Conservation (phyloP, 1,284 basidiomycete species). For the Blastosporella zonata region DNA sequence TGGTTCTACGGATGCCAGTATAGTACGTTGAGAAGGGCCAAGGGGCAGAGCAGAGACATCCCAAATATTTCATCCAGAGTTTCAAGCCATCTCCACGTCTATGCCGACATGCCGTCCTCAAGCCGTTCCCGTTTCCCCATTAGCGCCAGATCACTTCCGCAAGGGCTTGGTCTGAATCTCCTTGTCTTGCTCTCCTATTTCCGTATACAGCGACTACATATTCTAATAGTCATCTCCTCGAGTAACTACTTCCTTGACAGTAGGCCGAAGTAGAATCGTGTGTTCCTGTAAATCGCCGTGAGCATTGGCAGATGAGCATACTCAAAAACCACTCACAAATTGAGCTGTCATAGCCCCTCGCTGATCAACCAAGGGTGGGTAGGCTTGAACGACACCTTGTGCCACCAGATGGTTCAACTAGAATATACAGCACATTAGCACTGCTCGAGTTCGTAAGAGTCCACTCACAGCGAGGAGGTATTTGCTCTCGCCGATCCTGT, state of each 20-base stretch:
- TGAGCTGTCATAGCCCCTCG: conserved; percentile 89
- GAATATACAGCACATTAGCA: conserved; percentile 12
- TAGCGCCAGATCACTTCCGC: neutral
- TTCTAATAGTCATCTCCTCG: conserved; percentile 93
- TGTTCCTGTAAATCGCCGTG: conserved; percentile 62
- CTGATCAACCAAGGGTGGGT: conserved; percentile 90
- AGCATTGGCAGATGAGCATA: neutral
- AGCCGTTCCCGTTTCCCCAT: neutral
- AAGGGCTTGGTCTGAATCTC: neutral
- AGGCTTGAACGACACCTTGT: conserved; percentile 88
- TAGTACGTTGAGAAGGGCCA: conserved; percentile 7
- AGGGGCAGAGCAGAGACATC: conserved; percentile 15
- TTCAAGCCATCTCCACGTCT: neutral
- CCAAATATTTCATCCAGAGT: conserved; percentile 6
- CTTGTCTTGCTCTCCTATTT: conserved; percentile 6
- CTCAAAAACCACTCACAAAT: conserved; percentile 59
- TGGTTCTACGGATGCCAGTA: neutral
- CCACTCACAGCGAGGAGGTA: conserved; percentile 87
- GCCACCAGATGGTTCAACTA: conserved; percentile 89
- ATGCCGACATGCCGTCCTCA: conserved; percentile 8
- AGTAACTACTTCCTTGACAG: conserved; percentile 93
- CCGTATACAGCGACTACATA: too few relatives aligned
- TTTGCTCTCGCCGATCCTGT: conserved; percentile 90
- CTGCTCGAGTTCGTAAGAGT: conserved; percentile 5
- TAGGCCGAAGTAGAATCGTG: conserved; percentile 88